Evolutionary conservation across 2,329 filamentous ascomycete genomes (phyloP), one percentile per base, ranked within the genome.

Genomic region (Escovopsis sp.): DNA sequence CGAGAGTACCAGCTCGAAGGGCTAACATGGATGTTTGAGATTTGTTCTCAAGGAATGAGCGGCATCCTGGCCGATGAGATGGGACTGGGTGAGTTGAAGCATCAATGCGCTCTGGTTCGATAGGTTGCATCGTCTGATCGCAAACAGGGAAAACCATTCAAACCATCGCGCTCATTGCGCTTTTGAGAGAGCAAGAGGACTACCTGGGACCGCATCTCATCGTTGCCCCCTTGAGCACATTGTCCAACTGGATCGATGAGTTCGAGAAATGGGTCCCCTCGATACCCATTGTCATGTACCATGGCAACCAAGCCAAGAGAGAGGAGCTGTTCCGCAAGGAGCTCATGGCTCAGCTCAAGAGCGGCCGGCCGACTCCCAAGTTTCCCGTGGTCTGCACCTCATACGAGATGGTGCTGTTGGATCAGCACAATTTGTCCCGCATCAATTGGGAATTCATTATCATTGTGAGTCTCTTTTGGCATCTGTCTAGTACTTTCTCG

Each of bases 381-480:
- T 98, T 96, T 47, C 91, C 91, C 0, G 81, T 98, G 1, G 83
- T 96, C 1, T 88, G 88, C 53, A 98, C 91, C 0, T 93, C 82
- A 33, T 96, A 96, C 52, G 91, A 98, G 57, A 95, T 98, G 56
- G 88, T 93, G 41, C 80, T 98, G 62, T 81, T 86, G 51, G 91
- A 98, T 56, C 78, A 84, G 32, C 81, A 86, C 40, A 80, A 80
- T 31, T 65, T 98, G 5, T 78, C 79, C 0, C 81, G 82, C 43
- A 89, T 94, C 43, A 81, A 87, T 31, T 98, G 91, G 91, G 86
- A 93, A 41, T 95, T 94, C 51, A 95, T 98, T 53, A 91, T 98
- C 50, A 94, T 98, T 46, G 81, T 82, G 62, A 56, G 74, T 60
- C 7, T 14, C 5, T 3, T 3, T 5, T 3, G 20, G 56, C 55